These are phyloP conservation scores for Serendipita sp. DNA, from an alignment of 768 basidiomycete genomes.

Conservation along the genomic window DNA sequence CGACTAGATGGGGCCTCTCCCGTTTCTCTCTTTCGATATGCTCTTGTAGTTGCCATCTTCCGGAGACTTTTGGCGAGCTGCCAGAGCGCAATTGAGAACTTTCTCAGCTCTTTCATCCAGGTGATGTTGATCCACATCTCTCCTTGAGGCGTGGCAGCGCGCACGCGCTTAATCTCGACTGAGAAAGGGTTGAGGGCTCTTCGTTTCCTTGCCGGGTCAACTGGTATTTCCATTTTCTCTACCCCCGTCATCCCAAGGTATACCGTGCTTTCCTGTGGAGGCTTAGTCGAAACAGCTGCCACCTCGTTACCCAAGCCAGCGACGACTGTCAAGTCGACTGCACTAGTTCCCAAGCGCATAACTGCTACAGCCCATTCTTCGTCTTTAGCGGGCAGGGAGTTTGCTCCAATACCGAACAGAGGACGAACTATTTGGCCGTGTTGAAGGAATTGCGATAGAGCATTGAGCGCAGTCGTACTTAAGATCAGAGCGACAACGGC, in stretches of 20 bases:
- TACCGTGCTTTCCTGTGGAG: slow-evolving; percentile 21
- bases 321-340: slow-evolving; percentile 56
- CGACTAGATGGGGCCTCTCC: slow-evolving; percentile 11
- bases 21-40: not conserved
- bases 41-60: slow-evolving; percentile 11
- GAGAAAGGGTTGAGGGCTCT: slow-evolving; percentile 22
- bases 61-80: slow-evolving; percentile 16
- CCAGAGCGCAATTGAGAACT: slow-evolving; percentile 20
- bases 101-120: slow-evolving; percentile 27
- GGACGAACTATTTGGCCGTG: slow-evolving; percentile 43
- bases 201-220: slow-evolving; percentile 16
- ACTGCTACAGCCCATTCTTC: slow-evolving; percentile 62
- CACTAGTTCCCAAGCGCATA: slow-evolving; percentile 56
- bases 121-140: slow-evolving; percentile 27
- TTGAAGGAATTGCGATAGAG: slow-evolving; percentile 47
- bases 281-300: slow-evolving; percentile 27
- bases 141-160: slow-evolving; percentile 20
- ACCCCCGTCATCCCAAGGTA: slow-evolving; percentile 29
- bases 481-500: slow-evolving; percentile 39
- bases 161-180: slow-evolving; percentile 36
- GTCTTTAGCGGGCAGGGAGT: slow-evolving; percentile 37
- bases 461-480: slow-evolving; percentile 45
- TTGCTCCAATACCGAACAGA: slow-evolving; percentile 33
- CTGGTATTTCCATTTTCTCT: slow-evolving; percentile 20
- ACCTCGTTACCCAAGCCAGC: slow-evolving; percentile 64